Conservation (phyloP, 257 asterid species). For the Voacanga thouarsii region DNA sequence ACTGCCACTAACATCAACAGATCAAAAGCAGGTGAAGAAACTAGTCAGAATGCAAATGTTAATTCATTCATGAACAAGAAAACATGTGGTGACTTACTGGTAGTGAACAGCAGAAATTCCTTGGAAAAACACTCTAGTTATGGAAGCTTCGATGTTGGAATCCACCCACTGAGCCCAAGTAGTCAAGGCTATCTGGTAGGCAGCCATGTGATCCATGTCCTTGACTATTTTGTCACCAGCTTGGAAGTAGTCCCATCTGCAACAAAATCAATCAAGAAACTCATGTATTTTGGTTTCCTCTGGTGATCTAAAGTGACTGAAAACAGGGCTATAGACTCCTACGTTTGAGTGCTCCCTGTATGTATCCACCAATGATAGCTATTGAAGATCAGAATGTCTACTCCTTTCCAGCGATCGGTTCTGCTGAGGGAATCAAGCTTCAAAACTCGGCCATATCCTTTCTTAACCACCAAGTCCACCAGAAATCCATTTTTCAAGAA, state of each 20-base stretch:
- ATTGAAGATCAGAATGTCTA: conserved; percentile 58
- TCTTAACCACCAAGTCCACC: conserved; percentile 42
- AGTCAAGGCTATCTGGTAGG: conserved; percentile 54
- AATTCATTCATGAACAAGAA: neutral
- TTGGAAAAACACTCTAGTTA: conserved; percentile 58
- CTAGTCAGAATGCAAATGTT: too few relatives aligned
- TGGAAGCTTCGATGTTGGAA: conserved; percentile 44
- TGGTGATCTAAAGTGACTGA: neutral
- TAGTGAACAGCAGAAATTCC: conserved; percentile 67
- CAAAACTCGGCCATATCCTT: conserved; percentile 36
- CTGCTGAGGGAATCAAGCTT: conserved; percentile 50
- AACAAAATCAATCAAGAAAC: conserved; percentile 1
- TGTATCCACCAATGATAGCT: conserved; percentile 89
- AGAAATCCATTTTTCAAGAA: conserved; percentile 58
- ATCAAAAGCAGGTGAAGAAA: conserved; percentile 3
- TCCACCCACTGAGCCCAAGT: conserved; percentile 82
- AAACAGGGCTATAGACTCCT: neutral
- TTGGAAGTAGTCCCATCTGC: conserved; percentile 56
- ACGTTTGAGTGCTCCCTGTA: conserved; percentile 49
- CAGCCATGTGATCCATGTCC: conserved; percentile 60
- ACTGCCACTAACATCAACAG: conserved; percentile 35
- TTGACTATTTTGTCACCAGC: conserved; percentile 34
- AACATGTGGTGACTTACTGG: conserved; percentile 30
- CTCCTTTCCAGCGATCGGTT: conserved; percentile 39
- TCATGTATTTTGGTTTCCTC: neutral